phyloP scores from a whole-genome alignment of 2,329 filamentous ascomycete species.

The Microcyclospora tardicrescens region DNA sequence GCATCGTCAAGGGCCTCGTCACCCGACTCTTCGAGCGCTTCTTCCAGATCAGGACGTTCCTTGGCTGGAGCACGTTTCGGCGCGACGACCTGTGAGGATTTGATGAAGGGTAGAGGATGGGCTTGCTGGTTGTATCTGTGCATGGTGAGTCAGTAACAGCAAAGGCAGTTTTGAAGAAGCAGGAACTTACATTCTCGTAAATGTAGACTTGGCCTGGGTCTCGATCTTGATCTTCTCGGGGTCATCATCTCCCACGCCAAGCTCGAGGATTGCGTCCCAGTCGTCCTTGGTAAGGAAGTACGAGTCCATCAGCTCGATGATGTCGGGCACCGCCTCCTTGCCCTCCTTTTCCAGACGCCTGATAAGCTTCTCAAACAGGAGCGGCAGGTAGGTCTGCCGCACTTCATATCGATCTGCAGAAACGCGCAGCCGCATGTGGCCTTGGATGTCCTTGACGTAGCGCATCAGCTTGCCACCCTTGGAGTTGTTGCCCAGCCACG shows the following conservation, averaged over 20 bases:
- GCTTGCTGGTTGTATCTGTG: constrained; percentile 69
- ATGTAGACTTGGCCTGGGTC: constrained; percentile 71
- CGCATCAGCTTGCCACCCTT: constrained; percentile 63
- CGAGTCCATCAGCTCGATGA: constrained; percentile 93
- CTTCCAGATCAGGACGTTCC: constrained; percentile 85
- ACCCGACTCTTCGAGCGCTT: constrained; percentile 84
- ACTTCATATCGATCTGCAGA: constrained; percentile 89
- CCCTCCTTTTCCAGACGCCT: constrained; percentile 63
- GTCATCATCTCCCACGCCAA: constrained; percentile 75
- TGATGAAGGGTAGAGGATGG: constrained; percentile 93
- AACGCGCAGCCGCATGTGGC: constrained; percentile 84
- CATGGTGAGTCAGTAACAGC: constrained; percentile 9
- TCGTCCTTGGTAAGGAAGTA: constrained; percentile 94
- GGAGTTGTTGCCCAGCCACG: constrained; percentile 93
- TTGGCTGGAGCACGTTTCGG: constrained; percentile 57
- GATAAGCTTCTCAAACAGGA: constrained; percentile 71
- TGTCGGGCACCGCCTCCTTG: constrained; percentile 64
- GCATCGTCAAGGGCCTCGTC: constrained; percentile 42
- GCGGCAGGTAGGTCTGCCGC: constrained; percentile 82
- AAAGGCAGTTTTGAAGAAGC: neutral
- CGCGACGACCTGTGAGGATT: constrained; percentile 62
- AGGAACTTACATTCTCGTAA: constrained; percentile 66
- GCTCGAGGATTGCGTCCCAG: constrained; percentile 81
- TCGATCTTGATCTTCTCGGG: constrained; percentile 59
- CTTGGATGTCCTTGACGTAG: constrained; percentile 84